Percentiles rank a stretch among this genome's conserved stretches.
phyloP scores from a whole-genome alignment of 306 rosid genomes.

The Quercus mongolica region DNA sequence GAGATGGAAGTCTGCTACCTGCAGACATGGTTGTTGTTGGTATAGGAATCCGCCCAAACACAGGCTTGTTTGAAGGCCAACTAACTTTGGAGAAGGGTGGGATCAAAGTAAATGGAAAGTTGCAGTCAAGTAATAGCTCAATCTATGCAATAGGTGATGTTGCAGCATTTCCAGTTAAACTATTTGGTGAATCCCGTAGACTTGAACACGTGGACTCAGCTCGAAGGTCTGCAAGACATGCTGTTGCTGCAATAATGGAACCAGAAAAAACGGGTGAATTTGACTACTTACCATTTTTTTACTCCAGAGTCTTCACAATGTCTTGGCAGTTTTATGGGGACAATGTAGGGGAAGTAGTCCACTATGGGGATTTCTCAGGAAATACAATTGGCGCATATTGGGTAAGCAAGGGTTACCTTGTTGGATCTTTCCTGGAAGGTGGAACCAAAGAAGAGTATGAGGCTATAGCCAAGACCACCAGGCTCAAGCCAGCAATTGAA shows the following conservation, averaged over 20 bases:
- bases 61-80: slow-evolving; percentile 93
- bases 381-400: slow-evolving; percentile 87
- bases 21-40: slow-evolving; percentile 94
- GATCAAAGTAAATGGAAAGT: slow-evolving; percentile 86
- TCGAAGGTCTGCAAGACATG: slow-evolving; percentile 79
- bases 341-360: slow-evolving; percentile 71
- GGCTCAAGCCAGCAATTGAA: slow-evolving; percentile 67
- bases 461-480: slow-evolving; percentile 68
- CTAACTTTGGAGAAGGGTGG: slow-evolving; percentile 97
- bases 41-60: slow-evolving; percentile 97
- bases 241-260: slow-evolving; percentile 76
- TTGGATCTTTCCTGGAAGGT: slow-evolving; percentile 77
- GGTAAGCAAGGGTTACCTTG: slow-evolving; percentile 78
- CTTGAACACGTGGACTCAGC: slow-evolving; percentile 97
- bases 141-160: slow-evolving; percentile 96
- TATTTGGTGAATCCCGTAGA: slow-evolving; percentile 80
- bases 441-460: slow-evolving; percentile 77
- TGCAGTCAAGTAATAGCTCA: slow-evolving; percentile 85
- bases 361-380: slow-evolving; percentile 78
- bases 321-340: slow-evolving; percentile 99
- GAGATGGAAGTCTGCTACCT: slow-evolving; percentile 67
- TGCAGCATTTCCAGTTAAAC: slow-evolving; percentile 93
- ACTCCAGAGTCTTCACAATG: slow-evolving; percentile 86
- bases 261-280: slow-evolving; percentile 58
- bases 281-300: slow-evolving; percentile 90